phyloP scores from a whole-genome alignment of 495 filamentous ascomycete species.

The Amniculicola lignicola region DNA sequence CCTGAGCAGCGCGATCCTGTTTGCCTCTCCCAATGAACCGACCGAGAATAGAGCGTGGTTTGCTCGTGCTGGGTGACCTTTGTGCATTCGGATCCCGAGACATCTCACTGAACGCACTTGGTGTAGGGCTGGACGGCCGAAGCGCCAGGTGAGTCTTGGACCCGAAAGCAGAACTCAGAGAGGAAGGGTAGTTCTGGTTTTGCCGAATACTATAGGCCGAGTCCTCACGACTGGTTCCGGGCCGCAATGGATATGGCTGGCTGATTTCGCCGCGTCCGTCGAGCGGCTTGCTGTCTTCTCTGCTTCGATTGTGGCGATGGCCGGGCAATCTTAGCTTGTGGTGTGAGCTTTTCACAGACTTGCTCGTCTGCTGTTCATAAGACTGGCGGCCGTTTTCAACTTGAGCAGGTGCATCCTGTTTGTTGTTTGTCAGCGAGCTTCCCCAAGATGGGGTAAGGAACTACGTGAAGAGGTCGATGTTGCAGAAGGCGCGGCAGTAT shows the following conservation, averaged over 20 bases:
- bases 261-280: slow-evolving; percentile 30
- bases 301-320: slow-evolving; percentile 66
- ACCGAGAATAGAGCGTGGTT: slow-evolving; percentile 60
- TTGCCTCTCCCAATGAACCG: slow-evolving; percentile 57
- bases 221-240: slow-evolving; percentile 68
- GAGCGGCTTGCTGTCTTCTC: slow-evolving; percentile 61
- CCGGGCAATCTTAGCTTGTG: slow-evolving; percentile 66
- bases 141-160: slow-evolving; percentile 50
- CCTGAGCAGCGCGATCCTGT: slow-evolving; percentile 47
- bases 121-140: slow-evolving; percentile 72
- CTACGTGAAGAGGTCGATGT: background rate
- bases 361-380: slow-evolving; percentile 30
- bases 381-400: slow-evolving; percentile 24
- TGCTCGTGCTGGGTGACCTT: slow-evolving; percentile 56
- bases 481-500: background rate
- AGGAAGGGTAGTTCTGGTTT: slow-evolving; percentile 41
- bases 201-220: slow-evolving; percentile 54
- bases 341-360: slow-evolving; percentile 44
- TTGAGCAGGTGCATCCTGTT: slow-evolving; percentile 28
- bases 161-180: slow-evolving; percentile 44
- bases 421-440: background rate
- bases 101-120: slow-evolving; percentile 58
- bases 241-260: slow-evolving; percentile 43
- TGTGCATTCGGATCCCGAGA: slow-evolving; percentile 40
- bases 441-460: background rate